phyloP scores from a whole-genome alignment of 441 rosid genomes.

The Metrosideros polymorpha region DNA sequence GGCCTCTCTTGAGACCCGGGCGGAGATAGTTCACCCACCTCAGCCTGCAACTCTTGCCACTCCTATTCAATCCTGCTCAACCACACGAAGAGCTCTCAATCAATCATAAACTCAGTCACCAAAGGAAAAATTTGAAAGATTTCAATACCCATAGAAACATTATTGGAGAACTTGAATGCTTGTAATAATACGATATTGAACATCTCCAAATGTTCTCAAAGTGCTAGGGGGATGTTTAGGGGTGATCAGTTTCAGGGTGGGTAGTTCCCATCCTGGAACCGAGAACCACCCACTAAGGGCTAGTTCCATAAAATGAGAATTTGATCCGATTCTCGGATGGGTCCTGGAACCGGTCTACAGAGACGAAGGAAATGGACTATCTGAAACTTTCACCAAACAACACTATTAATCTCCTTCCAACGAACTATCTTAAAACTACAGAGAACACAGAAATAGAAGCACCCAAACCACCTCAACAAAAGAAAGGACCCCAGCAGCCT shows the following conservation, averaged over 20 bases:
- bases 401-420: background rate
- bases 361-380: background rate
- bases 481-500: background rate
- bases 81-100: background rate
- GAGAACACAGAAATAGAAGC: background rate
- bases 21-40: slow-evolving; percentile 85
- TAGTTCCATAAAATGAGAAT: too few species aligned
- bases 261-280: too few species aligned
- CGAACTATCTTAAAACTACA: background rate
- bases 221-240: background rate
- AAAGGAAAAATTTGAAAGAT: background rate
- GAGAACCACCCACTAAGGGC: too few species aligned
- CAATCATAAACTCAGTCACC: background rate
- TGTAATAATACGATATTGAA: background rate
- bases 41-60: slow-evolving; percentile 74
- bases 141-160: background rate
- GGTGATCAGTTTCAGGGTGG: too few species aligned
- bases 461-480: background rate
- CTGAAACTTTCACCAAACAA: background rate
- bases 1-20: slow-evolving; percentile 74
- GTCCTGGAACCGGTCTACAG: too few species aligned
- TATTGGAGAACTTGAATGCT: background rate
- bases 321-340: too few species aligned
- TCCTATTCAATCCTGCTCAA: slow-evolving; percentile 49
- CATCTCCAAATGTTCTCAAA: background rate